Conservation (phyloP, 345 rosid genomes). For the Eucalyptus viminalis region DNA sequence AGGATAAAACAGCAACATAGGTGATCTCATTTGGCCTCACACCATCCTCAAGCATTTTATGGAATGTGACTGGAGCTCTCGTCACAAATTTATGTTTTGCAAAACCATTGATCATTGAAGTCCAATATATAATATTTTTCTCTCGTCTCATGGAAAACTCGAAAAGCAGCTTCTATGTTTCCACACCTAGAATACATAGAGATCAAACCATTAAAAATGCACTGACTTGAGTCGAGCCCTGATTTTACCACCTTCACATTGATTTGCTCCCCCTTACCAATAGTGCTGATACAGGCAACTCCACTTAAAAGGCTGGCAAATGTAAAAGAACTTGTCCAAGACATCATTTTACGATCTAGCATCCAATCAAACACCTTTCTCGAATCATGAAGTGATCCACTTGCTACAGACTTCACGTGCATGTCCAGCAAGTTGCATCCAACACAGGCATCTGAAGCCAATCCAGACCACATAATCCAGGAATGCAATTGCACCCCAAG, state of each 20-base stretch:
- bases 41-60: background rate
- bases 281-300: background rate
- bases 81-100: accelerated
- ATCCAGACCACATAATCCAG: conserved; percentile 34
- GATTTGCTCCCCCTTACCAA: background rate
- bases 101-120: background rate
- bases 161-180: background rate
- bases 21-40: background rate
- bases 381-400: conserved; percentile 33
- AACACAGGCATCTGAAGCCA: conserved; percentile 39
- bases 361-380: conserved; percentile 56
- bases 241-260: too few species aligned
- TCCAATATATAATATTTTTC: background rate
- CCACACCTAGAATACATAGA: background rate
- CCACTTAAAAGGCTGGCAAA: background rate
- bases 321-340: conserved; percentile 23
- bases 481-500: conserved; percentile 55
- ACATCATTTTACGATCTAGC: conserved; percentile 46
- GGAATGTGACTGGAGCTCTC: too few species aligned
- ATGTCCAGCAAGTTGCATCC: conserved; percentile 68
- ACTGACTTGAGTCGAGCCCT: background rate
- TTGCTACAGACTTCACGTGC: conserved; percentile 50
- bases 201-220: background rate
- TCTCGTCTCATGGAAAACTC: background rate
- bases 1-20: background rate